A percentile compares a stretch with the other conserved stretches of the same genome.
phyloP scores from a whole-genome alignment of 139 green algal species.

The Closterium sp. region DNA sequence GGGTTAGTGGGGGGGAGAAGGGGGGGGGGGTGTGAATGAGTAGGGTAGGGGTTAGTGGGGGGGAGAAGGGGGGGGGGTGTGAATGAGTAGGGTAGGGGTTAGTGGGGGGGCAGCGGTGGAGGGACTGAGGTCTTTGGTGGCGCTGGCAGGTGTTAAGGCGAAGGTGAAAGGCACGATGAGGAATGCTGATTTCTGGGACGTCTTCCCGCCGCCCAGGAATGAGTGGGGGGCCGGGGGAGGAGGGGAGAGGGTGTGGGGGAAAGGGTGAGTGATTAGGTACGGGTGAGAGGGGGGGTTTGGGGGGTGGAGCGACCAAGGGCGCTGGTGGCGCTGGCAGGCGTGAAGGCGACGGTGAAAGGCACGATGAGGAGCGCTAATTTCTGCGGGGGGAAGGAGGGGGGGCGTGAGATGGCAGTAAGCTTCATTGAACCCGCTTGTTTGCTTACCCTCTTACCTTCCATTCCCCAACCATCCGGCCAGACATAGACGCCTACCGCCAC shows the following conservation, averaged over 20 bases:
- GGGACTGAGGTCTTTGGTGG: too few relatives aligned
- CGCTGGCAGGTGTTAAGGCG: too few relatives aligned
- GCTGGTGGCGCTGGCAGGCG: constrained; percentile 9
- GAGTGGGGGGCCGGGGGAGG: neutral
- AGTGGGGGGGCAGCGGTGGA: neutral
- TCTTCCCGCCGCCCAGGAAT: neutral
- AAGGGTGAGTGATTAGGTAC: too few relatives aligned
- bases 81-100: neutral
- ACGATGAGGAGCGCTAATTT: neutral
- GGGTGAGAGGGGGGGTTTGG: too few relatives aligned
- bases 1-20: neutral
- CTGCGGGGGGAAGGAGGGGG: neutral
- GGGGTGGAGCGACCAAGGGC: neutral
- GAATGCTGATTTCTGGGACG: neutral
- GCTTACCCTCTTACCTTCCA: neutral
- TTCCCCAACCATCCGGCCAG: too few relatives aligned
- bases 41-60: too few relatives aligned
- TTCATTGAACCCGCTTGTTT: too few relatives aligned
- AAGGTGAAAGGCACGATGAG: neutral
- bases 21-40: too few relatives aligned
- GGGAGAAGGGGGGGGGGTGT: neutral
- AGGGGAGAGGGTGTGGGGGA: neutral
- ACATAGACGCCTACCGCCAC: constrained; percentile 29
- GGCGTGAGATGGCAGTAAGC: too few relatives aligned
- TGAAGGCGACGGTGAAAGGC: constrained; percentile 26